These are phyloP conservation scores for Penicillium sp. DNA, from an alignment of 2,329 filamentous ascomycete genomes.

Conservation along the genomic window DNA sequence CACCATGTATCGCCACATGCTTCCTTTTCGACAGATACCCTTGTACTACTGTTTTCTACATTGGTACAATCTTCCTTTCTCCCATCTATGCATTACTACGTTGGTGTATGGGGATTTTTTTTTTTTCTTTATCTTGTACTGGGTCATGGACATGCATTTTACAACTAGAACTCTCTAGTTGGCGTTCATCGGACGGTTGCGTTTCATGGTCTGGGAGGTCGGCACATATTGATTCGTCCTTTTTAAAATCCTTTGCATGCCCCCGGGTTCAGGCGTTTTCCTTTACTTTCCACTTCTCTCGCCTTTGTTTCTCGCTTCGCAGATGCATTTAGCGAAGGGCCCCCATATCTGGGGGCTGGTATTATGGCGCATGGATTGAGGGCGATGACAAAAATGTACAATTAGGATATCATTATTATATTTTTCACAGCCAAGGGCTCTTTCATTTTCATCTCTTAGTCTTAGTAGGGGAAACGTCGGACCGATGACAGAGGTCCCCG, in stretches of 20 bases:
- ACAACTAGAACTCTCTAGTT: constrained; percentile 9
- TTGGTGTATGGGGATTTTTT: not conserved
- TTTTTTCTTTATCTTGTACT: constrained; percentile 4
- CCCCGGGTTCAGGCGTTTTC: constrained; percentile 1
- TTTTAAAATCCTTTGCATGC: constrained; percentile 7
- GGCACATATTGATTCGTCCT: constrained; percentile 4
- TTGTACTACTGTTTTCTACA: not conserved
- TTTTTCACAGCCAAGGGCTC: not conserved
- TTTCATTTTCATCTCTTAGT: not conserved
- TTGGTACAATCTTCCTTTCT: not conserved
- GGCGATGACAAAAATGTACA: constrained; percentile 7
- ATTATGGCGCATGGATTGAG: not conserved
- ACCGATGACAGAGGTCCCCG: not conserved
- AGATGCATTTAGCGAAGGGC: constrained; percentile 5
- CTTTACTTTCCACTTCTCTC: not conserved
- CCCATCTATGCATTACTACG: constrained; percentile 7
- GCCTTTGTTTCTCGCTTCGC: not conserved
- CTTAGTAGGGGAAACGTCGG: not conserved
- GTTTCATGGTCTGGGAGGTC: constrained; percentile 4
- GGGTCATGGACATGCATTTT: constrained; percentile 10
- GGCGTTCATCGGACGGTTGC: constrained; percentile 8
- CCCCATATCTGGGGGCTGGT: not conserved
- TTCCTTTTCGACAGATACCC: constrained; percentile 7
- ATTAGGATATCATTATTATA: not conserved
- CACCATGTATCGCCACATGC: not conserved